Evolutionary conservation across 108 stramenopile genomes (phyloP).

Genomic region (Pseudonitzschia pungens): DNA sequence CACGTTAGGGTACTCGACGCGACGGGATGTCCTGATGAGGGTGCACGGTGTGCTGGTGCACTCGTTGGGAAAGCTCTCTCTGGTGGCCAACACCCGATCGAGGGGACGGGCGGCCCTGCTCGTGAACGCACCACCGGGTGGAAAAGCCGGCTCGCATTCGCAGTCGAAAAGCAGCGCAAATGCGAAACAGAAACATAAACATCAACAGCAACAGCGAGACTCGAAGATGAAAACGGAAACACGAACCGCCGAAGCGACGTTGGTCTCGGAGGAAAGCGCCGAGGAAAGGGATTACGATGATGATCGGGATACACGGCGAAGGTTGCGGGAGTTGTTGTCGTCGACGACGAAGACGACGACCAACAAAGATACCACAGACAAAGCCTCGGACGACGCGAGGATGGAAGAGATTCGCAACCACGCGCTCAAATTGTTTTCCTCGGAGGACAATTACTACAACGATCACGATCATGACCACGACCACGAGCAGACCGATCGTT

Average conservation of each 20-base stretch:
- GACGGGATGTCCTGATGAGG: slow-evolving; percentile 60
- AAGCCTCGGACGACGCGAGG: neutral
- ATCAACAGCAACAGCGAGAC: neutral
- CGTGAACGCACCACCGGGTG: neutral
- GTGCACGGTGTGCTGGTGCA: slow-evolving; percentile 76
- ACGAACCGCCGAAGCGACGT: neutral
- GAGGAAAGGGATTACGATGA: slow-evolving; percentile 9
- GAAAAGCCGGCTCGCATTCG: neutral
- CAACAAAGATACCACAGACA: neutral
- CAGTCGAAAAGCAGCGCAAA: too few relatives aligned
- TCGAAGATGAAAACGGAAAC: neutral
- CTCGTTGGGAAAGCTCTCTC: slow-evolving; percentile 62
- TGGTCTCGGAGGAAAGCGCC: too few relatives aligned
- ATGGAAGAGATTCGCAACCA: slow-evolving; percentile 3
- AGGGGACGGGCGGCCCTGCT: slow-evolving; percentile 35
- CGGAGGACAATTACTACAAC: neutral
- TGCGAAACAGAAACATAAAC: too few relatives aligned
- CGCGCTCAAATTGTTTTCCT: slow-evolving; percentile 4
- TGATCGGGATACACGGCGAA: slow-evolving; percentile 11
- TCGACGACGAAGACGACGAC: neutral
- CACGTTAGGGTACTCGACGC: slow-evolving; percentile 58
- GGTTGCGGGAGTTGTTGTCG: slow-evolving; percentile 32
- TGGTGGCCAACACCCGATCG: slow-evolving; percentile 54
- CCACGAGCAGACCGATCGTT: too few relatives aligned
- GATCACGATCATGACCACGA: too few relatives aligned